These are phyloP conservation scores for Lantana camara DNA, from an alignment of 257 asterid species.

Conservation along the genomic window DNA sequence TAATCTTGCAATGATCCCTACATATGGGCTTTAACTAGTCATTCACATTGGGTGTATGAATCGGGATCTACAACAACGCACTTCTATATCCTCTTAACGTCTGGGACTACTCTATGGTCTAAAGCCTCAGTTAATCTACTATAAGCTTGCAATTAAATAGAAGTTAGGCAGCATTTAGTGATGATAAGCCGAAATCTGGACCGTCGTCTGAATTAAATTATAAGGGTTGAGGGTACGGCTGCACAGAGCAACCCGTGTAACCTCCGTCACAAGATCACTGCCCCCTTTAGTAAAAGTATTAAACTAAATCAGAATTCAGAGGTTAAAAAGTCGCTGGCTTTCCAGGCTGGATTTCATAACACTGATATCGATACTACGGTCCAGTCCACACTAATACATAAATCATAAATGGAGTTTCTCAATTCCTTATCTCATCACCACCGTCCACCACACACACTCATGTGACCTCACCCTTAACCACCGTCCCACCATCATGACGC, in stretches of 20 bases:
- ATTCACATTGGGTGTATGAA: background rate
- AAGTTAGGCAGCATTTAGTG: conserved; percentile 16
- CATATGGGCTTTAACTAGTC: conserved; percentile 24
- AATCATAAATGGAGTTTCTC: no score
- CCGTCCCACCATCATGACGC: conserved; percentile 31
- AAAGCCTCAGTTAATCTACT: background rate
- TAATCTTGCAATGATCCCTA: conserved; percentile 19
- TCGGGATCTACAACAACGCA: background rate
- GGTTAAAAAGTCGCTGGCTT: conserved; percentile 37
- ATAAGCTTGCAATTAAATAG: background rate
- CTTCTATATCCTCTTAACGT: background rate
- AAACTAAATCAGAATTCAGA: conserved; percentile 21
- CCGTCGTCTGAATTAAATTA: conserved; percentile 13
- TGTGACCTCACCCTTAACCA: conserved; percentile 2
- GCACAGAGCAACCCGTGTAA: conserved; percentile 22
- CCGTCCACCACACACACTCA: conserved; percentile 9
- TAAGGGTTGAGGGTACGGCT: conserved; percentile 19
- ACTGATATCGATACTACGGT: conserved; percentile 17
- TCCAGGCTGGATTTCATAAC: conserved; percentile 44
- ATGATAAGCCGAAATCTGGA: conserved; percentile 12
- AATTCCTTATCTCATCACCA: background rate
- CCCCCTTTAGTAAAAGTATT: conserved; percentile 21
- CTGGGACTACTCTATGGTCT: no score
- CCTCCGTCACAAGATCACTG: conserved; percentile 32
- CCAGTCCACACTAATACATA: conserved; percentile 29